Conservation (phyloP, 2,329 filamentous ascomycete genomes). For the Alternaria ventricosa region DNA sequence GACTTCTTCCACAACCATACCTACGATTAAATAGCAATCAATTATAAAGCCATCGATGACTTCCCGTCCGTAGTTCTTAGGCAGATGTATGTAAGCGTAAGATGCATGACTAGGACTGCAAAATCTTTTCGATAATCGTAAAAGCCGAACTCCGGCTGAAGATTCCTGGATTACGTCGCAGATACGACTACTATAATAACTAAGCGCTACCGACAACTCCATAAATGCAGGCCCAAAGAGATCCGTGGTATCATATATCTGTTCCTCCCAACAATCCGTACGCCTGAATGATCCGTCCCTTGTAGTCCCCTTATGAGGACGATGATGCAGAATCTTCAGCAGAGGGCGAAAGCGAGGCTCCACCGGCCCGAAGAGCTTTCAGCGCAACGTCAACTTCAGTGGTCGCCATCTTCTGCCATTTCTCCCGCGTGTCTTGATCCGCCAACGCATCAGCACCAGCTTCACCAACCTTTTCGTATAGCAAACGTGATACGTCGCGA, state of each 20-base stretch:
- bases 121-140: background rate
- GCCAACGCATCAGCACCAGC: conserved; percentile 57
- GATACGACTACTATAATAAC: background rate
- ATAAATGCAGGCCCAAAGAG: conserved; percentile 3
- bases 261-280: background rate
- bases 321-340: conserved; percentile 39
- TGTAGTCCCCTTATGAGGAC: conserved; percentile 26
- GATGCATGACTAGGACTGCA: background rate
- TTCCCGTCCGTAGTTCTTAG: background rate
- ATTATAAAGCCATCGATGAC: background rate
- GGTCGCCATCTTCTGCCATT: conserved; percentile 77
- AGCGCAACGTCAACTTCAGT: conserved; percentile 82
- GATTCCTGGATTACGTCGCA: background rate
- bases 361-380: conserved; percentile 32
- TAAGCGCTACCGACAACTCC: conserved; percentile 2
- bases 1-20: background rate
- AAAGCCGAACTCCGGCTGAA: background rate
- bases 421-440: conserved; percentile 69
- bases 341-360: conserved; percentile 25
- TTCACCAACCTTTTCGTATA: conserved; percentile 74
- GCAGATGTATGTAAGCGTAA: background rate
- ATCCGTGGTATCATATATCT: conserved; percentile 12
- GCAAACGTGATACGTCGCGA: conserved; percentile 81
- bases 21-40: background rate
- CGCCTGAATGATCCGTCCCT: background rate